Evolutionary conservation across 306 rosid species (phyloP), one percentile per base, ranked within the genome.

Genomic region (Boehmeria nivea): DNA sequence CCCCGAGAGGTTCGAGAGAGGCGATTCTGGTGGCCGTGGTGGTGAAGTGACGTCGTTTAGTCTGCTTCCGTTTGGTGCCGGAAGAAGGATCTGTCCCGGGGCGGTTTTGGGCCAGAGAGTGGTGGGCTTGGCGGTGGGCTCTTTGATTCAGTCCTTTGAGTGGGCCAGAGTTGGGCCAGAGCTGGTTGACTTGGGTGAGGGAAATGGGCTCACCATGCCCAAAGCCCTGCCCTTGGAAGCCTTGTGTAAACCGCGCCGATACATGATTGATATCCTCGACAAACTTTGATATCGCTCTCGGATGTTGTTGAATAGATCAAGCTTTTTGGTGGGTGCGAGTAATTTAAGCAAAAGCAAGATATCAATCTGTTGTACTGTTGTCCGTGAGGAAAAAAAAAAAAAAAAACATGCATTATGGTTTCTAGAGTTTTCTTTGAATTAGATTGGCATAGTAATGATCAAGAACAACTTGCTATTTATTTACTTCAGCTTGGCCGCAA

Each of bases 41-140:
- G 36, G 36, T 31, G 36, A 10, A 31, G 36, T 10, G 36, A 31
- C 9, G 36, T 4, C 13, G 6, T 34, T 33, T 51, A 55, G 60
- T 11, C 19, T 71, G 62, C 21, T 81, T 44, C 76, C 86, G 13
- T 81, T 81, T 20, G 86, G 86, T 4, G 21, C 19, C 34, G 83
- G 86, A 49, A 73, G 86, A 27, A 8, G 82, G 21, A 75, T 71
- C 40, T 80, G 83, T 51, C 77, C 86, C 7, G 83, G 80, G 13
- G 20, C 60, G 47, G 61, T 9, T 20, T 33, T 76, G 14, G 80
- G 71, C 25, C 71, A 59, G 6, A 53, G 64, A 21, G 28, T 62
- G 0, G 28, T 76, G 51, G 76, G 64, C 7, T 18, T 65, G 25
- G 39, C 72, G 0, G 12, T 76, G 23, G 76, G 76, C 2, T 25